These are phyloP conservation scores for Termitomyces heimii DNA, from an alignment of 768 basidiomycete species.

Conservation along the genomic window DNA sequence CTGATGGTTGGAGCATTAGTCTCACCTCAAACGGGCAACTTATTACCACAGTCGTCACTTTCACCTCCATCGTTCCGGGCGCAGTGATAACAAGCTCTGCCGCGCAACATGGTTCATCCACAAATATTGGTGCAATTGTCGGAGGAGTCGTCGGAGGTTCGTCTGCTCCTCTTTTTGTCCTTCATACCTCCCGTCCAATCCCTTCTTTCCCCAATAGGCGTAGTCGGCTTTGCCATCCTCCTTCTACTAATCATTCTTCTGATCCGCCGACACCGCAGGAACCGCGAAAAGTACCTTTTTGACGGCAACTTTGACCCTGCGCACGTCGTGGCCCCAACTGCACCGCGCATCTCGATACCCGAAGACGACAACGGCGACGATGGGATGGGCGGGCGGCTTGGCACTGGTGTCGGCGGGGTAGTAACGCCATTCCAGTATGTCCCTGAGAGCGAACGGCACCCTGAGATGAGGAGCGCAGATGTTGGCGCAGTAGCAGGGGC, in stretches of 20 bases:
- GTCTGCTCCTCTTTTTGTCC: conserved; percentile 1
- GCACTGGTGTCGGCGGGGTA: conserved; percentile 23
- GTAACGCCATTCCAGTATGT: conserved; percentile 26
- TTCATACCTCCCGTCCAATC: neutral
- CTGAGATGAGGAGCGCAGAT: neutral
- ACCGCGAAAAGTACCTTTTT: conserved; percentile 20
- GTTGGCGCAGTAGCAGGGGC: neutral
- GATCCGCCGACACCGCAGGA: conserved; percentile 20
- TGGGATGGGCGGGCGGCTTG: conserved; percentile 29
- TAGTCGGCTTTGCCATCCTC: conserved; percentile 22
- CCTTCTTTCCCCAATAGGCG: conserved; percentile 13
- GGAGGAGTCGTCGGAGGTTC: conserved; percentile 47
- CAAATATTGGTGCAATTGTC: conserved; percentile 38
- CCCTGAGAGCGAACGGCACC: neutral
- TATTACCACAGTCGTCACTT: neutral
- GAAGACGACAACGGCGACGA: conserved; percentile 19
- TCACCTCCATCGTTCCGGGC: conserved; percentile 14
- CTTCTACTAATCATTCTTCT: conserved; percentile 19
- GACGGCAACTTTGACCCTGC: conserved; percentile 38
- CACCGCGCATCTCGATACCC: conserved; percentile 9
- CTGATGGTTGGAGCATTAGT: neutral
- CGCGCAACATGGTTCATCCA: neutral
- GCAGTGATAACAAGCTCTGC: conserved; percentile 12
- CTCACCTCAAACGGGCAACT: neutral
- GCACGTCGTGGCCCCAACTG: conserved; percentile 9